Percentiles rank a stretch among this genome's conserved stretches.
Conservation (phyloP, 768 basidiomycete species). For the Exsudoporus frostii region DNA sequence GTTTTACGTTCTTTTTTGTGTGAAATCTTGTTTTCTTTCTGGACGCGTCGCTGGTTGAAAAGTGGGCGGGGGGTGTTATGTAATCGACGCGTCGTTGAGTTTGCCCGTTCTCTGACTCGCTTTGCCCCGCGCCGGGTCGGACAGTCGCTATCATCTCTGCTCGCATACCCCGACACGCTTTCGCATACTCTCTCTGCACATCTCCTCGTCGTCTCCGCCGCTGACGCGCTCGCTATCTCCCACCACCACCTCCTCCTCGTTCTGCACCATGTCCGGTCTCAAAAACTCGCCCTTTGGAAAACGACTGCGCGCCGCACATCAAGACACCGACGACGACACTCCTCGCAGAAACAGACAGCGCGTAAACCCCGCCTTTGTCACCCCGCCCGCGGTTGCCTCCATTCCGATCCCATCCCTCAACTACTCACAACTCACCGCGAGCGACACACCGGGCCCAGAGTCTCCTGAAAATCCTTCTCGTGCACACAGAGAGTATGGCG, state of each 20-base stretch:
- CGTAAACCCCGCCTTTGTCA: slow-evolving; percentile 52
- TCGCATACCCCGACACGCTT: neutral
- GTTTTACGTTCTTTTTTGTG: slow-evolving; percentile 1
- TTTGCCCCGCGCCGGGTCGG: slow-evolving; percentile 25
- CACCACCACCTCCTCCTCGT: neutral
- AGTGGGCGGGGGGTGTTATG: slow-evolving; percentile 17
- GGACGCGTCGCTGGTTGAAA: slow-evolving; percentile 27
- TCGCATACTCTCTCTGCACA: neutral
- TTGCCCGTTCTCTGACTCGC: slow-evolving; percentile 18
- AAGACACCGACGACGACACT: slow-evolving; percentile 52
- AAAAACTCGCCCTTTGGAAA: slow-evolving; percentile 86
- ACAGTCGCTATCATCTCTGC: slow-evolving; percentile 3
- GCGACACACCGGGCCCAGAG: slow-evolving; percentile 46
- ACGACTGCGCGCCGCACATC: slow-evolving; percentile 69
- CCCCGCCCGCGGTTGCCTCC: slow-evolving; percentile 31
- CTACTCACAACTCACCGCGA: slow-evolving; percentile 48
- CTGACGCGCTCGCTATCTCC: slow-evolving; percentile 2
- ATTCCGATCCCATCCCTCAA: slow-evolving; percentile 56
- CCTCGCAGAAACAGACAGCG: slow-evolving; percentile 51
- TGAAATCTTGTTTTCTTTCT: slow-evolving; percentile 8
- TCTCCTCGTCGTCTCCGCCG: neutral
- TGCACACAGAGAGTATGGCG: slow-evolving; percentile 42
- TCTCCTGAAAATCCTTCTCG: slow-evolving; percentile 35
- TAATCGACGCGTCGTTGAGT: slow-evolving; percentile 33
- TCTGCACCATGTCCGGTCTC: slow-evolving; percentile 58